phyloP scores from a whole-genome alignment of 2,329 filamentous ascomycete species.

The Huntiella savannae region DNA sequence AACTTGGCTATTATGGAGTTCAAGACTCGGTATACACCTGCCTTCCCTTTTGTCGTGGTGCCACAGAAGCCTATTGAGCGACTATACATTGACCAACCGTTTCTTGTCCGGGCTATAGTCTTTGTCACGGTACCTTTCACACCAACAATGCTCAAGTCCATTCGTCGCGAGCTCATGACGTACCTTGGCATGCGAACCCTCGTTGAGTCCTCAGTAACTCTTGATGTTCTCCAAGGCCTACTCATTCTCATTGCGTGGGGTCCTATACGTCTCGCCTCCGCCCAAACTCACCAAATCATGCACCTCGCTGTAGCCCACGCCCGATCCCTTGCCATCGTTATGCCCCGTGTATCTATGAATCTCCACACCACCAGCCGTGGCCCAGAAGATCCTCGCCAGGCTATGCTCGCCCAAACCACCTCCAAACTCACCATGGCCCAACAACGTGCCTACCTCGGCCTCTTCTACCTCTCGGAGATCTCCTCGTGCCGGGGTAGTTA shows the following conservation, averaged over 20 bases:
- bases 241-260: constrained; percentile 28
- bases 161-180: constrained; percentile 22
- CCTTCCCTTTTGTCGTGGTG: constrained; percentile 22
- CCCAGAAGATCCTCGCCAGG: constrained; percentile 10
- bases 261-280: constrained; percentile 9
- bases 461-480: constrained; percentile 22
- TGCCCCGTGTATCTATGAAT: constrained; percentile 14
- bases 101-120: constrained; percentile 22
- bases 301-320: constrained; percentile 24
- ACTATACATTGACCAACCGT: constrained; percentile 19
- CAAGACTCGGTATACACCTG: constrained; percentile 17
- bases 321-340: constrained; percentile 21
- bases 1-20: constrained; percentile 19
- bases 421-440: constrained; percentile 17
- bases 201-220: constrained; percentile 21
- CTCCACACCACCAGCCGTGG: constrained; percentile 9
- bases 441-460: constrained; percentile 21
- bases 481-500: constrained; percentile 10
- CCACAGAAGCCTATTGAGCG: constrained; percentile 16
- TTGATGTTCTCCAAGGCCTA: constrained; percentile 29
- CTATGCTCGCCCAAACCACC: constrained; percentile 8
- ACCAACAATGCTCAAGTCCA: constrained; percentile 18
- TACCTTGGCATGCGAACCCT: constrained; percentile 25
- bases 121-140: constrained; percentile 19
- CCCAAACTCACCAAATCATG: constrained; percentile 15